phyloP scores from a whole-genome alignment of 768 basidiomycete species.

The Lactarius evosmus region DNA sequence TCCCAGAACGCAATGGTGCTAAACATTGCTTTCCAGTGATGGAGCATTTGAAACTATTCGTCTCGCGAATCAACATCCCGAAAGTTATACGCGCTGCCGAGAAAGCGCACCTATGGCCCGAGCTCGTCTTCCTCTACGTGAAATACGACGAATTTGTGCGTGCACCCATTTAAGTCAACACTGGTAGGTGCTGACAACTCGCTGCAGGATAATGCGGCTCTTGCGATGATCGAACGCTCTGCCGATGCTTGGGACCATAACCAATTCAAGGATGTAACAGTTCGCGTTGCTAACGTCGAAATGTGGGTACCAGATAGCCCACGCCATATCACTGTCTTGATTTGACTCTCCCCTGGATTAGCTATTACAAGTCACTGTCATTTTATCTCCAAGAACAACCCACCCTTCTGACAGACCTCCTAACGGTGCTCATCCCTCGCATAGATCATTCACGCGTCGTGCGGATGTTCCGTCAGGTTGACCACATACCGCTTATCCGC shows the following conservation, averaged over 20 bases:
- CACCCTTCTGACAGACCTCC: conserved; percentile 85
- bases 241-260: conserved; percentile 99
- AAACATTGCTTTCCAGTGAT: conserved; percentile 57
- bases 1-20: neutral
- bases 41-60: conserved; percentile 97
- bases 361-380: conserved; percentile 91
- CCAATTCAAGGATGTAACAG: conserved; percentile 98
- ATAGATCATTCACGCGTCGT: conserved; percentile 96
- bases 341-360: conserved; percentile 33
- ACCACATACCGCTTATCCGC: conserved; percentile 93
- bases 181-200: conserved; percentile 2
- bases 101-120: conserved; percentile 96
- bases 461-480: conserved; percentile 90
- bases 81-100: conserved; percentile 98
- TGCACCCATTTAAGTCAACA: conserved; percentile 20
- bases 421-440: conserved; percentile 88
- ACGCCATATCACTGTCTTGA: neutral
- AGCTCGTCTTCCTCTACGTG: conserved; percentile 97
- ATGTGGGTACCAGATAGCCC: conserved; percentile 54
- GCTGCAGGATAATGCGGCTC: conserved; percentile 85
- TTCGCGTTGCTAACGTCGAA: conserved; percentile 96
- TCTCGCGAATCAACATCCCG: conserved; percentile 95
- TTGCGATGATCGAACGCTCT: conserved; percentile 98
- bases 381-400: conserved; percentile 97
- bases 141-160: conserved; percentile 94